These are phyloP conservation scores for Arthonia radiata DNA, from an alignment of 495 filamentous ascomycete species.

Conservation along the genomic window DNA sequence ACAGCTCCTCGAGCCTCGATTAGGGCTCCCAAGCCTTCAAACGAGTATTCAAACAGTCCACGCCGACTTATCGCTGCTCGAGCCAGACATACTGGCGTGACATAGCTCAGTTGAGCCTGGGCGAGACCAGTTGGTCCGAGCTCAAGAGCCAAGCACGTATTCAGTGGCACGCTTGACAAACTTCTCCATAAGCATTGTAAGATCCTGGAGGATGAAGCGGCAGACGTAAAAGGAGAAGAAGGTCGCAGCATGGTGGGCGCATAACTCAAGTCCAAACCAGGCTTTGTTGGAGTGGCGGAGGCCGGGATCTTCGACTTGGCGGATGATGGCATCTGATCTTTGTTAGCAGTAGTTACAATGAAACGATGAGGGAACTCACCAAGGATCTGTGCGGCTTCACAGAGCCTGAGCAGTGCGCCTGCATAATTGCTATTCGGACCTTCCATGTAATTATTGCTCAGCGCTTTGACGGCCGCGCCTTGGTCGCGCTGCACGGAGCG, in stretches of 20 bases:
- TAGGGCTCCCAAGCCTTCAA: no score
- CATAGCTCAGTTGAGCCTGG: no score
- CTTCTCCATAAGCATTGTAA: conserved; percentile 76
- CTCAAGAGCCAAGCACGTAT: no score
- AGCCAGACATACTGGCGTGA: no score
- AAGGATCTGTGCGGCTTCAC: conserved; percentile 79
- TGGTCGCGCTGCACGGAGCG: no score
- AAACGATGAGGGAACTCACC: conserved; percentile 32
- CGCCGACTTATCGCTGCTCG: no score
- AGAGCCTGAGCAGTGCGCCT: conserved; percentile 69
- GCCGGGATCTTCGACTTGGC: conserved; percentile 84
- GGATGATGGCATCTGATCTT: conserved; percentile 67
- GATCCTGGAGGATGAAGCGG: conserved; percentile 70
- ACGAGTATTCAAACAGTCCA: no score
- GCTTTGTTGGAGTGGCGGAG: conserved; percentile 61
- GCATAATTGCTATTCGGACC: conserved; percentile 82
- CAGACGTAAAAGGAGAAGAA: conserved; percentile 96
- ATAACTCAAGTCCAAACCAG: conserved; percentile 81
- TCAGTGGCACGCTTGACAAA: conserved; percentile 90
- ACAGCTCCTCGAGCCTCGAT: no score
- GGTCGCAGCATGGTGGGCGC: conserved; percentile 79
- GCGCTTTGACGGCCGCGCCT: no score
- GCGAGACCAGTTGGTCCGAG: no score
- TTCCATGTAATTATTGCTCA: no score
- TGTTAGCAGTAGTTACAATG: conserved; percentile 6